Evolutionary conservation across 345 rosid species (phyloP), one percentile per base, ranked within the genome.

Genomic region (Sisymbrium altissimum): DNA sequence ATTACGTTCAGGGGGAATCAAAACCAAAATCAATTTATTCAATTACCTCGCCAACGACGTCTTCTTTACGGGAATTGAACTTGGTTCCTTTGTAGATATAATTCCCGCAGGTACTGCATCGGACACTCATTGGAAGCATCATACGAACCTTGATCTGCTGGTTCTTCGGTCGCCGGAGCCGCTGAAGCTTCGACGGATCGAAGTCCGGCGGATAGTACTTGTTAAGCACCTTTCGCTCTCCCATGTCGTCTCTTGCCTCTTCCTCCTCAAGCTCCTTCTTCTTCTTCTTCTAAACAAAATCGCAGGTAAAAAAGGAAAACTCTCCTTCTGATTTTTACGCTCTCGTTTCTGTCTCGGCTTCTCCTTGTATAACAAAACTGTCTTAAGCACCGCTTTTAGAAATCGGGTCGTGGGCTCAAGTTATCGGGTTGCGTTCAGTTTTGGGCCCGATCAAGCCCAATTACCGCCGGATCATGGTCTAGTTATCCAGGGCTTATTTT

Each of bases 61-160:
- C 96, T 80, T 92, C 99, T 70, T 92, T 90, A 55, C 99, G 86
- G 13, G 97, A 92, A 78, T 92, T 95, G 81, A 92, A 92, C 48
- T 95, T 92, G 40, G 98, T 95, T 7, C 98, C 98, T 78, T 86
- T 92, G 76, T 88, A 92, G 71, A 95, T 95, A 77, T 90, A 95
- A 33, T 95, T 90, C 6, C 97, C 97, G 64, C 97, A 90, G 9
- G 96, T 90, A 39, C 81, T 73, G 82, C 98, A 95, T 6, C 96
- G 90, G 14, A 95, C 93, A 79, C 99, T 95, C 99, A 95, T 95
- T 0, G 97, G 97, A 81, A 92, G 92, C 98, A 90, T 95, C 97
- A 92, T 92, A 7, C 98, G 89, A 29, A 92, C 87, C 82, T 95
- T 95, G 53, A 92, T 92, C 76, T 95, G 99, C 65, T 83, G 93